Percentiles rank a stretch among this genome's conserved stretches.
Conservation (phyloP, 495 filamentous ascomycete genomes). For the Acidiella bohemica region DNA sequence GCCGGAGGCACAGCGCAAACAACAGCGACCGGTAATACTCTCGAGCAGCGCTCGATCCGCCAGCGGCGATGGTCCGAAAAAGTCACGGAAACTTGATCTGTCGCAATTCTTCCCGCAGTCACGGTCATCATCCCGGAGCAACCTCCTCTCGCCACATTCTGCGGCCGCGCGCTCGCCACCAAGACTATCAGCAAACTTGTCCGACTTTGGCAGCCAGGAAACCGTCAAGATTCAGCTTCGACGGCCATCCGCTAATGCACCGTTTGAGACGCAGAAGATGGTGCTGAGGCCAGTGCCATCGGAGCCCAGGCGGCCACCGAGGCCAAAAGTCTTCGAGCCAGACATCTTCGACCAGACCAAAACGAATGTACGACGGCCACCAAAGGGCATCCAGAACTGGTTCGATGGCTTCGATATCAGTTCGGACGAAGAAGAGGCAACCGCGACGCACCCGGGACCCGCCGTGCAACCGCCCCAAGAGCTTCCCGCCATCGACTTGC, state of each 20-base stretch:
- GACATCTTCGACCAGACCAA: conserved; percentile 29
- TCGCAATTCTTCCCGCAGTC: conserved; percentile 26
- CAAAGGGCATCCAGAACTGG: conserved; percentile 32
- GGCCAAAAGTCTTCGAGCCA: conserved; percentile 19
- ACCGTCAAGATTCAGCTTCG: conserved; percentile 5
- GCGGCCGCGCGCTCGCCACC: conserved; percentile 20
- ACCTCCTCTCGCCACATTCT: conserved; percentile 24
- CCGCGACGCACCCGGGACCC: not conserved
- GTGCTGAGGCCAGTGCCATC: conserved; percentile 4
- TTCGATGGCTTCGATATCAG: conserved; percentile 31
- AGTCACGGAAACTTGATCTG: conserved; percentile 24
- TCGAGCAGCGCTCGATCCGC: not conserved
- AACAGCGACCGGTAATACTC: not conserved
- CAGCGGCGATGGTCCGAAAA: conserved; percentile 18
- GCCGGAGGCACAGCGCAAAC: conserved; percentile 1
- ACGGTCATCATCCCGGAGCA: conserved; percentile 1
- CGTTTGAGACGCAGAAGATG: conserved; percentile 16
- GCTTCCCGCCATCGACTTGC: conserved; percentile 7
- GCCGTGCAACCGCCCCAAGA: conserved; percentile 6
- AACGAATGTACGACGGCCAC: conserved; percentile 28
- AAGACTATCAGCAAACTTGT: conserved; percentile 17
- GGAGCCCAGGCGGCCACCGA: conserved; percentile 1
- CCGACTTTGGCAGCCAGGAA: conserved; percentile 21
- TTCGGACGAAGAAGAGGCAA: conserved; percentile 23
- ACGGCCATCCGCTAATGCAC: conserved; percentile 6